Conservation (phyloP, 306 rosid genomes). For the Cicer judaicum region DNA sequence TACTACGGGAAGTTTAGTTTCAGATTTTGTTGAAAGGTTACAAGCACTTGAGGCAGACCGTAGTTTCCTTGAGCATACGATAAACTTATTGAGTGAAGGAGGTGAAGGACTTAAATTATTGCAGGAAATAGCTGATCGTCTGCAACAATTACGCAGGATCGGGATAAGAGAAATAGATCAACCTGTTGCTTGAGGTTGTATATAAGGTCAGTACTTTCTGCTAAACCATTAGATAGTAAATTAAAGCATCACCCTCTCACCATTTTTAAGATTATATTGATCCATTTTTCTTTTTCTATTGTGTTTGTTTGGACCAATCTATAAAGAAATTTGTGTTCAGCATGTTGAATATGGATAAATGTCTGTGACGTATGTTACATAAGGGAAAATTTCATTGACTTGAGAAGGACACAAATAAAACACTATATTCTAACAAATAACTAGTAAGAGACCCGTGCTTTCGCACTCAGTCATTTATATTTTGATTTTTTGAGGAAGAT, state of each 20-base stretch:
- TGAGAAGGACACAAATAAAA: conserved; percentile 6
- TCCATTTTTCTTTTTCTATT: conserved; percentile 1
- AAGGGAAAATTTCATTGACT: conserved; percentile 8
- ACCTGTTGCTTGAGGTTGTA: conserved; percentile 51
- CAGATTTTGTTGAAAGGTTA: conserved; percentile 61
- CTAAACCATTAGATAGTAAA: conserved; percentile 13
- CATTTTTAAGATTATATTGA: neutral
- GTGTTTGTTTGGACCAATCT: conserved; percentile 13
- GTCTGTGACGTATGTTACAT: neutral
- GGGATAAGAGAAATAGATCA: conserved; percentile 54
- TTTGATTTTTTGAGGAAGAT: neutral
- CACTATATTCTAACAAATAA: conserved; percentile 20
- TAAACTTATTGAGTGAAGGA: conserved; percentile 61
- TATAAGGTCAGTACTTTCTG: conserved; percentile 54
- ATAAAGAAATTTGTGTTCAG: conserved; percentile 17
- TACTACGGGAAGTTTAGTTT: conserved; percentile 49
- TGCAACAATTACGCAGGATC: conserved; percentile 66
- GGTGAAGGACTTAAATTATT: conserved; percentile 72
- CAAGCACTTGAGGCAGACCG: conserved; percentile 70
- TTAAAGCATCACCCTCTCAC: neutral
- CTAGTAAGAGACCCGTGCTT: too few species aligned
- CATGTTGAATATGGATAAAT: conserved; percentile 23
- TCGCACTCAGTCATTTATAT: neutral
- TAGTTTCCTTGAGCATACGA: conserved; percentile 65
- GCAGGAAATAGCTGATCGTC: conserved; percentile 72